Base-by-base conservation (phyloP, 805 yeast genomes). In the Starmerella potacharoeniae region DNA sequence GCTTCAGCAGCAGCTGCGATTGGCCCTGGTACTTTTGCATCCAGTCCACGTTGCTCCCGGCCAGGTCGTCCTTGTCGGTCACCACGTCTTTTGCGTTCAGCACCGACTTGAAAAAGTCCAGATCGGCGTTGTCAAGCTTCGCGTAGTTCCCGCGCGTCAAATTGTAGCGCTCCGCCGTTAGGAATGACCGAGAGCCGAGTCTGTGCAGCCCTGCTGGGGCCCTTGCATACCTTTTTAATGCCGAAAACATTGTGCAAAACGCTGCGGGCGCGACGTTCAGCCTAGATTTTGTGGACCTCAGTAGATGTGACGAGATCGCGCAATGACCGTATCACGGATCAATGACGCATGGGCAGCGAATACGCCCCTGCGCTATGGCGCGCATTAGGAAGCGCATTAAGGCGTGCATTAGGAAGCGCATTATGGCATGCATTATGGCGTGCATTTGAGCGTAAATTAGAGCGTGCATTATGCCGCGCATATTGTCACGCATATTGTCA, bases 11-110 rank as follows among this genome's bases (percentile, higher is more conserved):
- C 33, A 90, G 68, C 63, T 77, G 73, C 0, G 95, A 82, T 68
- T 87, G 89, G 31, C 97, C 97, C 59, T 78, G 76, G 71, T 89
- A 90, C 69, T 90, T 90, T 67, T 87, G 78, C 96, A 88, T 90
- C 87, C 93, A 85, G 69, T 90, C 97, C 67, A 84, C 89, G 65
- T 90, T 90, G 74, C 72, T 86, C 57, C 78, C 79, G 16, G 77
- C 75, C 43, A 90, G 73, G 63, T 85, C 93, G 43, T 81, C 84
- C 11, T 69, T 68, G 58, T 80, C 82, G 14, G 81, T 78, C 51
- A 83, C 43, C 16, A 64, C 63, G 16, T 60, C 65, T 17, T 55
- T 57, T 6, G 56, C 40, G 28, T 51, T 52, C 62, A 93, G 71
- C 10, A 90, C 72, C 0, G 78, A 65, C 57, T 73, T 71, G 74